Evolutionary conservation across 495 filamentous ascomycete species (phyloP).

Genomic region (Bathelium albidoporum): DNA sequence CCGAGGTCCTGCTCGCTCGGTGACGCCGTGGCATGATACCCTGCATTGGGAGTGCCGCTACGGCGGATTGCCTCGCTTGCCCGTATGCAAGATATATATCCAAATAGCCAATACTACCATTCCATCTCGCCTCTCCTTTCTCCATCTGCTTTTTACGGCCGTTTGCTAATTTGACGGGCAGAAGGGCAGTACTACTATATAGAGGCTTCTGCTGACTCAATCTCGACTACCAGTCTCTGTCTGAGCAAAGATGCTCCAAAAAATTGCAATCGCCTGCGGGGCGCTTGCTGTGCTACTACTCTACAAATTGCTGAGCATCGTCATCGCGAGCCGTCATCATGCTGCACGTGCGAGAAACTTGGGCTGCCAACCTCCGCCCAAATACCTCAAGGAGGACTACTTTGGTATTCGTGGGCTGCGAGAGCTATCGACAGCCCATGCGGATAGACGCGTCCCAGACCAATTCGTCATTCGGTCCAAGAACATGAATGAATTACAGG

Average conservation of each 20-base stretch:
- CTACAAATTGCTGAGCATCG: slow-evolving; percentile 8
- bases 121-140: too few relatives aligned
- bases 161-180: too few relatives aligned
- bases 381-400: slow-evolving; percentile 8
- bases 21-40: background rate
- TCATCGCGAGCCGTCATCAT: slow-evolving; percentile 11
- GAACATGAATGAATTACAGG: slow-evolving; percentile 7
- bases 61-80: too few relatives aligned
- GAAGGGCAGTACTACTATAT: too few relatives aligned
- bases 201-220: too few relatives aligned
- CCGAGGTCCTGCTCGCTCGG: background rate
- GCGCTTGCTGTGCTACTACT: slow-evolving; percentile 5
- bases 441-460: slow-evolving; percentile 17
- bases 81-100: too few relatives aligned
- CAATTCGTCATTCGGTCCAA: slow-evolving; percentile 14
- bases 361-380: slow-evolving; percentile 16
- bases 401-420: slow-evolving; percentile 19
- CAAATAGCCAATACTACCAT: too few relatives aligned
- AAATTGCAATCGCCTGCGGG: slow-evolving; percentile 9
- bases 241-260: background rate
- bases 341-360: slow-evolving; percentile 14
- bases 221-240: too few relatives aligned
- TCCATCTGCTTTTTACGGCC: too few relatives aligned
- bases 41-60: too few relatives aligned
- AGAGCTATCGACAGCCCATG: slow-evolving; percentile 16